phyloP scores from a whole-genome alignment of 805 yeast genomes.

The Monosporozyma aquatica region DNA sequence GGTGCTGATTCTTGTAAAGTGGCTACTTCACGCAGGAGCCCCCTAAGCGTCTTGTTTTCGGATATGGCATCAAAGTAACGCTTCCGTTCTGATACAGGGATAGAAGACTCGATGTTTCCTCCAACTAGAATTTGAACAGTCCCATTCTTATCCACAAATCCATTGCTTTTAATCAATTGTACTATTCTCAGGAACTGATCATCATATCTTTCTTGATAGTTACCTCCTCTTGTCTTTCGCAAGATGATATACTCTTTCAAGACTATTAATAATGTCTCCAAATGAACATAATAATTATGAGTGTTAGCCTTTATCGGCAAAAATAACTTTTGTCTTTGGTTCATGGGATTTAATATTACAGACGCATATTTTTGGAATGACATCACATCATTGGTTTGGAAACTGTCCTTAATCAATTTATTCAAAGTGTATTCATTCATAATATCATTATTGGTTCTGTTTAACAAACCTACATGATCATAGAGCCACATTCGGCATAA shows the following conservation, averaged over 20 bases:
- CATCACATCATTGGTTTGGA: slow-evolving; percentile 9
- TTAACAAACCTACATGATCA: slow-evolving; percentile 18
- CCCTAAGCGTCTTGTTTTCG: not conserved
- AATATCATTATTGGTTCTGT: slow-evolving; percentile 1
- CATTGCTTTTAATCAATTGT: slow-evolving; percentile 22
- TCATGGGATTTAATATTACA: slow-evolving; percentile 15
- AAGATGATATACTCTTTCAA: slow-evolving; percentile 15
- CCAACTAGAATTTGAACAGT: slow-evolving; percentile 10
- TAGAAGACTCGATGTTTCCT: not conserved
- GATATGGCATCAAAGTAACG: not conserved
- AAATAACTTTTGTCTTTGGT: slow-evolving; percentile 11
- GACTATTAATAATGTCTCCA: slow-evolving; percentile 19
- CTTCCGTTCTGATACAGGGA: not conserved
- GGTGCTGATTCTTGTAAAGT: not conserved
- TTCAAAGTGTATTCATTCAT: slow-evolving; percentile 17
- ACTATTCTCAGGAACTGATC: slow-evolving; percentile 19
- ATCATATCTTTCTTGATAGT: slow-evolving; percentile 7
- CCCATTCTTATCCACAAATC: slow-evolving; percentile 8
- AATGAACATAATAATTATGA: slow-evolving; percentile 10
- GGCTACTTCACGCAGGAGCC: not conserved
- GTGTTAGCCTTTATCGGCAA: slow-evolving; percentile 8
- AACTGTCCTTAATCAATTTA: slow-evolving; percentile 16
- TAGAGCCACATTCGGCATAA: slow-evolving; percentile 24
- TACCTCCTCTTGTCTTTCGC: slow-evolving; percentile 6
- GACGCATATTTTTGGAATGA: slow-evolving; percentile 20